phyloP scores from a whole-genome alignment of 2,329 filamentous ascomycete genomes.

The Penicillium janthinellum region DNA sequence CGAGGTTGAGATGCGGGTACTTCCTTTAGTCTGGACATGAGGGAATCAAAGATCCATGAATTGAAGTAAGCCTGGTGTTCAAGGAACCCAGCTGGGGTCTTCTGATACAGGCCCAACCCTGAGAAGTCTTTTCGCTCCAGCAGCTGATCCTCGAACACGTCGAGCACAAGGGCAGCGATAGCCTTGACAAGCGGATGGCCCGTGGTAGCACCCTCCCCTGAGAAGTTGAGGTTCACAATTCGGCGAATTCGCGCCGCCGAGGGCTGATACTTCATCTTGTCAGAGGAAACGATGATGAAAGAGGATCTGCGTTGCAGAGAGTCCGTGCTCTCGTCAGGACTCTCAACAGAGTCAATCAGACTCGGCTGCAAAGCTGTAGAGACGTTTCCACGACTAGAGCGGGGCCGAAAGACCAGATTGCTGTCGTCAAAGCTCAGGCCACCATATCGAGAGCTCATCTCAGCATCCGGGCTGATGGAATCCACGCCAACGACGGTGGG shows the following conservation, averaged over 20 bases:
- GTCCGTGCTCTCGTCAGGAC: slow-evolving; percentile 54
- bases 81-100: slow-evolving; percentile 87
- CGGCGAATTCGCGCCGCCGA: slow-evolving; percentile 66
- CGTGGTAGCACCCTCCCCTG: slow-evolving; percentile 50
- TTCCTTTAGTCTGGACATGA: slow-evolving; percentile 70
- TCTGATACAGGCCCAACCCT: slow-evolving; percentile 81
- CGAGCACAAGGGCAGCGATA: slow-evolving; percentile 74
- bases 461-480: slow-evolving; percentile 77
- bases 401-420: slow-evolving; percentile 79
- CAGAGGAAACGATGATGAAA: slow-evolving; percentile 81
- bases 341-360: slow-evolving; percentile 56
- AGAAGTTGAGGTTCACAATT: slow-evolving; percentile 61
- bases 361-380: slow-evolving; percentile 72
- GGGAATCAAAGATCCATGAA: slow-evolving; percentile 78
- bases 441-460: slow-evolving; percentile 81
- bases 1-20: slow-evolving; percentile 72
- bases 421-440: slow-evolving; percentile 81
- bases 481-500: slow-evolving; percentile 87
- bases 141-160: slow-evolving; percentile 83
- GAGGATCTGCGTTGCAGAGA: slow-evolving; percentile 80
- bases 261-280: slow-evolving; percentile 60
- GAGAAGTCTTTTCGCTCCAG: slow-evolving; percentile 86
- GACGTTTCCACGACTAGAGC: slow-evolving; percentile 56
- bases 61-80: slow-evolving; percentile 96
- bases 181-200: slow-evolving; percentile 74